phyloP scores from a whole-genome alignment of 768 basidiomycete genomes.

The Pisolithus tinctorius region DNA sequence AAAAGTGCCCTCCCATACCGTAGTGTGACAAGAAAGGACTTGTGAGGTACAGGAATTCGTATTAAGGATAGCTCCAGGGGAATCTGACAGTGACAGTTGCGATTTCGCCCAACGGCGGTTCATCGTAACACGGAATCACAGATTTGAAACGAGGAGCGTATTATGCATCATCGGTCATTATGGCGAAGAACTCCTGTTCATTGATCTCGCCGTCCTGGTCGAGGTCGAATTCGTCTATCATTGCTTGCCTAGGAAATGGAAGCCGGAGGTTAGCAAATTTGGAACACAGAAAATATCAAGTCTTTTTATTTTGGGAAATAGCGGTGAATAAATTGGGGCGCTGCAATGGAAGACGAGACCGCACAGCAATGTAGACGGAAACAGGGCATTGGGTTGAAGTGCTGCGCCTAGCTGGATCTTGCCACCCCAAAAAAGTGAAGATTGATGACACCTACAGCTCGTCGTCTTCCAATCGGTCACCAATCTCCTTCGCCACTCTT shows the following conservation, averaged over 20 bases:
- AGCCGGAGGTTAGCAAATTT: constrained; percentile 27
- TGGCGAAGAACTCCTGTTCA: constrained; percentile 92
- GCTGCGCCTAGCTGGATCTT: constrained; percentile 17
- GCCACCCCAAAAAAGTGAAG: constrained; percentile 11
- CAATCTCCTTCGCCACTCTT: constrained; percentile 94
- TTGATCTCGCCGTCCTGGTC: constrained; percentile 98
- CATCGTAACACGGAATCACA: neutral
- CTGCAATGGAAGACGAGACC: constrained; percentile 10
- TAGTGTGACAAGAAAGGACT: constrained; percentile 15
- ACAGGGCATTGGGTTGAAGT: constrained; percentile 21
- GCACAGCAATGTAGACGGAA: constrained; percentile 20
- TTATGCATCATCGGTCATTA: constrained; percentile 91
- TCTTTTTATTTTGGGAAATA: constrained; percentile 11
- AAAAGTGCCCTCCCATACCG: constrained; percentile 5
- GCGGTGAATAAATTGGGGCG: constrained; percentile 20
- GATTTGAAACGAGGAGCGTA: neutral
- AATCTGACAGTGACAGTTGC: constrained; percentile 5
- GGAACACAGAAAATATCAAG: constrained; percentile 11
- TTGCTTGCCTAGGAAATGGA: constrained; percentile 73
- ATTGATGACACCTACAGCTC: constrained; percentile 67
- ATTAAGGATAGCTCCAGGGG: constrained; percentile 10
- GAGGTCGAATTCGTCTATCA: constrained; percentile 99
- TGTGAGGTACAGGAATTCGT: constrained; percentile 11
- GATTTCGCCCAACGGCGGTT: constrained; percentile 6
- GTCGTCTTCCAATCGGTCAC: constrained; percentile 90